Evolutionary conservation across 176 grass and related monocot species (phyloP), one percentile per base, ranked within the genome.

Genomic region (Puccinellia tenuiflora): DNA sequence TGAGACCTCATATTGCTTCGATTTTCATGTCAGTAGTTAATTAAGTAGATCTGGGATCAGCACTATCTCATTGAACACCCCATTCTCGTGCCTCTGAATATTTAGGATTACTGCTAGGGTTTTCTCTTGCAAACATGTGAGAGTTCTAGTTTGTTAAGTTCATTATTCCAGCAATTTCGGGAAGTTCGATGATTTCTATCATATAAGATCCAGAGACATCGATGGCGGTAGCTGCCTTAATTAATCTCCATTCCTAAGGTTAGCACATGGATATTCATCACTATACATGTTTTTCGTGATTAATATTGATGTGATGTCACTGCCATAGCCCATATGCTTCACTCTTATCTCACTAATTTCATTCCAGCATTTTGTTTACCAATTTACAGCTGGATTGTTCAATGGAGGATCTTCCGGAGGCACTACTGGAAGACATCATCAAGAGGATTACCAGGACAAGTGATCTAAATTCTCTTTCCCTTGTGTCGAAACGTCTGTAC

Each of bases 401-500:
- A 9, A 40, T 40, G 39, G 8, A 40, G 39, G 39, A 40, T 40
- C 39, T 40, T 40, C 9, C 39, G 39, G 39, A 40, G 39, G 39
- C 8, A 40, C 39, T 40, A 9, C 39, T 40, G 39, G 39, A 40
- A 40, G 39, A 40, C 39, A 40, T 40, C 39, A 40, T 40, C 39
- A 40, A 40, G 39, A 40, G 39, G 39, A 40, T 40, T 40, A 40
- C 39, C 39, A 40, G 39, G 39, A 40, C 39, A 40, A 40, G 39
- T 40, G 39, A 40, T 40, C 39, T 40, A 9, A 40, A 40, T 40
- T 40, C 39, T 60, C 4, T 89, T 53, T 92, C 90, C 25, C 86
- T 92, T 54, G 83, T 69, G 18, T 80, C 83, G 21, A 92, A 86
- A 54, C 64, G 76, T 9, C 70, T 92, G 5, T 81, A 76, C 48